These are phyloP conservation scores for Fusarium oxysporum DNA, from an alignment of 2,329 filamentous ascomycete genomes.

Conservation along the genomic window DNA sequence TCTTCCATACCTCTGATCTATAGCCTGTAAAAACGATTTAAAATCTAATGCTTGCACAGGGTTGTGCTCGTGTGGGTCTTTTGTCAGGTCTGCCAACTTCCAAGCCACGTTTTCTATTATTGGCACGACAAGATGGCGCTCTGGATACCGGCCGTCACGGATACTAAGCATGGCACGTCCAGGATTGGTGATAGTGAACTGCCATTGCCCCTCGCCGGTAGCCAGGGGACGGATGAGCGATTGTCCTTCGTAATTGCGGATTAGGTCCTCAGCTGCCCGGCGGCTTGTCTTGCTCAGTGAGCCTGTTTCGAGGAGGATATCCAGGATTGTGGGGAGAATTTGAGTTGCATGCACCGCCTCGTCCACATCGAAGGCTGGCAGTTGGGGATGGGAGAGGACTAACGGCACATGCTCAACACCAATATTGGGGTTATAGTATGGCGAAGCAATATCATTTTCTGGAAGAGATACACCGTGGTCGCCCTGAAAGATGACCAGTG, in stretches of 20 bases:
- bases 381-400: slow-evolving; percentile 46
- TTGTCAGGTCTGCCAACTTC: slow-evolving; percentile 45
- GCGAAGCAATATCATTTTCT: slow-evolving; percentile 44
- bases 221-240: slow-evolving; percentile 44
- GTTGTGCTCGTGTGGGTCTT: slow-evolving; percentile 42
- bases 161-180: slow-evolving; percentile 48
- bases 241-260: slow-evolving; percentile 48
- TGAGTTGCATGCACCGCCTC: slow-evolving; percentile 45
- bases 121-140: slow-evolving; percentile 47
- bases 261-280: slow-evolving; percentile 37
- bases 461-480: slow-evolving; percentile 50
- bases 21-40: slow-evolving; percentile 30
- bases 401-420: slow-evolving; percentile 47
- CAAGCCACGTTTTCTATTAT: slow-evolving; percentile 48
- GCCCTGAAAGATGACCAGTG: slow-evolving; percentile 47
- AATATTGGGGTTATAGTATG: slow-evolving; percentile 48
- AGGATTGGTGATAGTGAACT: slow-evolving; percentile 49
- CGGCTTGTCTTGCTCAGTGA: slow-evolving; percentile 40
- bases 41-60: slow-evolving; percentile 44
- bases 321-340: slow-evolving; percentile 48
- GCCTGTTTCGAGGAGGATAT: slow-evolving; percentile 46
- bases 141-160: slow-evolving; percentile 46
- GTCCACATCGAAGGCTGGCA: slow-evolving; percentile 44
- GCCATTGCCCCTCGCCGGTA: slow-evolving; percentile 42
- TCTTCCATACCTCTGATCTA: slow-evolving; percentile 39